phyloP scores from a whole-genome alignment of 1,284 basidiomycete species.

The Puccinia brachypodii region DNA sequence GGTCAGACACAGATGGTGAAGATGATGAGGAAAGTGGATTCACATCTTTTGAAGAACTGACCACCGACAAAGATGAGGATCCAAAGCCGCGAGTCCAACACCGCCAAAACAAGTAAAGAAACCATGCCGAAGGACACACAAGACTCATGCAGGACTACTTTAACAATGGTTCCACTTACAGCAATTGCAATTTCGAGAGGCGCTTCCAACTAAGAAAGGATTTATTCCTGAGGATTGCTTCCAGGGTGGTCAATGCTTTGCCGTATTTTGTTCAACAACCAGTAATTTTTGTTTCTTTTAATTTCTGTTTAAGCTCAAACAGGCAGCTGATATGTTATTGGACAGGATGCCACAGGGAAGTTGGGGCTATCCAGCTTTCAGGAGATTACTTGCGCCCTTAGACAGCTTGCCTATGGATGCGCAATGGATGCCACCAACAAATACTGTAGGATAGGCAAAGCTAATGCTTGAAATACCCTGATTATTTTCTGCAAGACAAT shows the following conservation, averaged over 20 bases:
- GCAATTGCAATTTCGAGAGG: neutral
- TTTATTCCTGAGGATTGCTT: conserved; percentile 5
- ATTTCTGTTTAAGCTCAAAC: neutral
- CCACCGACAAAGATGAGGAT: neutral
- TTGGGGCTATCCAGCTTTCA: neutral
- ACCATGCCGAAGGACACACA: neutral
- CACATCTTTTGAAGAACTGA: neutral
- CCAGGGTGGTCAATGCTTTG: neutral
- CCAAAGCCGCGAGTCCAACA: neutral
- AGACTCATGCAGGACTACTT: conserved; percentile 11
- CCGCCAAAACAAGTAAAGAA: conserved; percentile 5
- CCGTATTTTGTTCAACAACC: conserved; percentile 8
- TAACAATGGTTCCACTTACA: neutral
- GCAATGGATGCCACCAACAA: neutral
- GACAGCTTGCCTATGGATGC: conserved; percentile 14
- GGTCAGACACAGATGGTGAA: neutral
- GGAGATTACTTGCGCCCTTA: neutral
- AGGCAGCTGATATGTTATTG: neutral
- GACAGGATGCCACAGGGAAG: neutral
- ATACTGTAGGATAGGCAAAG: neutral
- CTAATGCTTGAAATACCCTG: neutral
- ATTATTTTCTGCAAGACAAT: neutral
- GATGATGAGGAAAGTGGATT: neutral
- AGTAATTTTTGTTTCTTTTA: neutral
- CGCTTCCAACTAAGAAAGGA: neutral